Base-by-base conservation (phyloP, 169 alveolate genomes). In the Cryptosporidium bovis region DNA sequence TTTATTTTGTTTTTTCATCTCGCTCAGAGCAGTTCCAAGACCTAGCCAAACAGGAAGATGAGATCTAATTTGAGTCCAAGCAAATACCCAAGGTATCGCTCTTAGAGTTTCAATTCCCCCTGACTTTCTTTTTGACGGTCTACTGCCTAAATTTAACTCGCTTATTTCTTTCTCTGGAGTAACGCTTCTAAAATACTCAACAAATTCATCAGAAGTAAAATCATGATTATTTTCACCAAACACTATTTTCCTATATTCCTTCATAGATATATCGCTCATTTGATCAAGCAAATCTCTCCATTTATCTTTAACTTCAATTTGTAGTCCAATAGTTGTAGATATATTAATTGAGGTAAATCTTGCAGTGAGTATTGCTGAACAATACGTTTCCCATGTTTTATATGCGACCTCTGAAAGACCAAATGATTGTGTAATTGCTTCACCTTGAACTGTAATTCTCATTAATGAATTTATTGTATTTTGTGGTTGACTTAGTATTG, bases 81-180 rank as follows among this genome's bases (percentile, higher is more conserved):
- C 95, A 82, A 94, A 94, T 62, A 94, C 95, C 96, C 96, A 94
- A 29, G 96, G 96, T n/a, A 94, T 94, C 36, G 96, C 96, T 77
- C 96, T 89, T 29, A 93, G 64, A 44, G 94, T 92, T 71, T 92
- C 96, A 51, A 94, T 92, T 67, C 94, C 95, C 16, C 95, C 95
- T 15, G 90, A 87, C 69, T 84, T 90, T 18, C 95, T 90, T 83
- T 94, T 94, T 13, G 95, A 82, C 12, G 96, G 96, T 50, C 96
- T 67, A 60, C 93, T 83, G 29, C 96, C 96, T 53, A 94, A 82
- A 84, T 94, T 93, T 83, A 94, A 90, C 68, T 91, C 92, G 15
- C 94, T 93, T 69, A 94, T 91, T 90, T 94, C 96, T 2, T 85
- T 50, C 55, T 91, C 94, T n/a, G 96, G 96, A 7, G 96, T 94